A percentile compares a stretch with the other conserved stretches of the same genome.
Evolutionary conservation across 2,329 filamentous ascomycete species (phyloP).

Genomic region (Hypoxylon rubiginosum): DNA sequence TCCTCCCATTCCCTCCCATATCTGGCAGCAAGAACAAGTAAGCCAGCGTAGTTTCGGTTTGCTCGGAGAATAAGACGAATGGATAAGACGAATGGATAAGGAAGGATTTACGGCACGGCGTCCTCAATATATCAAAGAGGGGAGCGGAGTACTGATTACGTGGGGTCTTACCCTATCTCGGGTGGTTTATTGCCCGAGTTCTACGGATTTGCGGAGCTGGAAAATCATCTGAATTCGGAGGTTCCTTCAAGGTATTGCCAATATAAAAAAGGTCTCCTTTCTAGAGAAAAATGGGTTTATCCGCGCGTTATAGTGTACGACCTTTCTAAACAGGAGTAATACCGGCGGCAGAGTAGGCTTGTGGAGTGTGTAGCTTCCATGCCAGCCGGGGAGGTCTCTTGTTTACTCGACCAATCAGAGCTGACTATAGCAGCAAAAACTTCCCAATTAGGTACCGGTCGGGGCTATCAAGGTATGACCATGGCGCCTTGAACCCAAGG

Average conservation of each 20-base stretch:
- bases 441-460: not conserved
- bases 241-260: not conserved
- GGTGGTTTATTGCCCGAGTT: not conserved
- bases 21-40: not conserved
- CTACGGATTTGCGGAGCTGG: not conserved
- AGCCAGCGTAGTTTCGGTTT: not conserved
- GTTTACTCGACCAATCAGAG: not conserved
- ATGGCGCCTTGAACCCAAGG: not conserved
- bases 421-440: not conserved
- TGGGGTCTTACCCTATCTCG: not conserved
- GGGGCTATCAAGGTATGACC: not conserved
- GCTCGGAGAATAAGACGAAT: not conserved
- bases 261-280: not conserved
- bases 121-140: not conserved
- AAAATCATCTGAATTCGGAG: not conserved
- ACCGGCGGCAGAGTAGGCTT: not conserved
- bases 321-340: not conserved
- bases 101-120: not conserved
- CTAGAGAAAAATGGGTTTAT: no score
- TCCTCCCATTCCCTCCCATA: not conserved
- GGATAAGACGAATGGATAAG: no score
- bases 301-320: no score
- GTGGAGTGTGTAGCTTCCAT: not conserved
- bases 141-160: not conserved
- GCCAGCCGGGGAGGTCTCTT: not conserved